phyloP scores from a whole-genome alignment of 495 filamentous ascomycete genomes.

The Aspergillus olivimuriae region DNA sequence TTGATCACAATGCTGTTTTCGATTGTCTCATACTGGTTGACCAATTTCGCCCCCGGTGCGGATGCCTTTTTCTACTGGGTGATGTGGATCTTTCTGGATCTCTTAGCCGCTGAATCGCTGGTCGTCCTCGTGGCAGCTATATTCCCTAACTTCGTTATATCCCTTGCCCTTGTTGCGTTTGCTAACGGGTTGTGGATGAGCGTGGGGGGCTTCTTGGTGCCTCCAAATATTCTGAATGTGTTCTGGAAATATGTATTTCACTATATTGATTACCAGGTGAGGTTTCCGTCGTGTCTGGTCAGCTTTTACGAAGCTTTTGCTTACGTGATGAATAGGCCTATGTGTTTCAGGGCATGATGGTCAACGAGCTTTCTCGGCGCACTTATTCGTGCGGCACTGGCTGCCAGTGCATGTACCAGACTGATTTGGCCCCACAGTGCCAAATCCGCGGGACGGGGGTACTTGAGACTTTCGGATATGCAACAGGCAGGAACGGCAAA shows the following conservation, averaged over 20 bases:
- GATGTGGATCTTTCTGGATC: slow-evolving; percentile 81
- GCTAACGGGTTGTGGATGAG: slow-evolving; percentile 86
- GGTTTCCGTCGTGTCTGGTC: no score
- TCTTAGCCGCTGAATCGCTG: slow-evolving; percentile 72
- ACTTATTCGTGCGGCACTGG: slow-evolving; percentile 50
- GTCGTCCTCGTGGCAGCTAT: slow-evolving; percentile 68
- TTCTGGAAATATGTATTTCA: slow-evolving; percentile 83
- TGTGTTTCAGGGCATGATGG: slow-evolving; percentile 88
- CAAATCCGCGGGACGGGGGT: slow-evolving; percentile 62
- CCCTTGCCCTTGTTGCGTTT: slow-evolving; percentile 70
- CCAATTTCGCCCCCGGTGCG: slow-evolving; percentile 62
- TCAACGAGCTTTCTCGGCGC: slow-evolving; percentile 67
- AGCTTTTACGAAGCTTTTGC: no score
- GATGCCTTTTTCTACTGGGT: slow-evolving; percentile 70
- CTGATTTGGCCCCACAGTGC: slow-evolving; percentile 55
- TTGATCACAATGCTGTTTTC: slow-evolving; percentile 69
- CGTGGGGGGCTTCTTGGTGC: slow-evolving; percentile 72
- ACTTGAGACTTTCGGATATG: slow-evolving; percentile 60
- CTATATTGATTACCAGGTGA: slow-evolving; percentile 72
- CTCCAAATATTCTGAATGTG: slow-evolving; percentile 59
- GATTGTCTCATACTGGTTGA: slow-evolving; percentile 69
- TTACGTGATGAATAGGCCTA: no score
- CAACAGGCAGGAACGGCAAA: slow-evolving; percentile 53
- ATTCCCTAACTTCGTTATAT: slow-evolving; percentile 71
- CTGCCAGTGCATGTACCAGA: slow-evolving; percentile 67